These are phyloP conservation scores for Rhytidiadelphus loreus DNA, from an alignment of 225 moss, liverwort and hornwort genomes.

Conservation along the genomic window DNA sequence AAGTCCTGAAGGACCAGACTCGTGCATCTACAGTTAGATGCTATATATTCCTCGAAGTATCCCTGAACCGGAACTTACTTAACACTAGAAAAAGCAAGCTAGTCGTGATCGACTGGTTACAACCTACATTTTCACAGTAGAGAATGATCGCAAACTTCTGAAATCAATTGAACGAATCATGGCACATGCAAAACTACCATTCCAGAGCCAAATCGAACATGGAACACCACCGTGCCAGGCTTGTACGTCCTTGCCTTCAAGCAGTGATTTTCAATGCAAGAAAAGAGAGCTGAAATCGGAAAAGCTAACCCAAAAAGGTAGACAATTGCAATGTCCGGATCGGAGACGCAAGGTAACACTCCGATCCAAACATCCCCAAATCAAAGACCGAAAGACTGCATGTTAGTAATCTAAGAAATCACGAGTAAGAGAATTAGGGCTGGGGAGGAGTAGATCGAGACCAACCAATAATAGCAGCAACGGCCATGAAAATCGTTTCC, in stretches of 20 bases:
- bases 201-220: neutral
- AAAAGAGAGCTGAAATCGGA: neutral
- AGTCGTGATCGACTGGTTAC: neutral
- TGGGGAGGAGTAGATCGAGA: neutral
- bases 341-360: neutral
- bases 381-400: too few species aligned
- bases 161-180: neutral
- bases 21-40: neutral
- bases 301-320: too few species aligned
- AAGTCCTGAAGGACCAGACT: neutral
- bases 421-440: neutral
- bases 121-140: neutral
- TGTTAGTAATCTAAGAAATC: neutral
- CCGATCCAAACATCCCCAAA: neutral
- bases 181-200: neutral
- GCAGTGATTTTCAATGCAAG: too few species aligned
- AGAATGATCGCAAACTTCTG: neutral
- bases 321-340: too few species aligned
- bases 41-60: neutral
- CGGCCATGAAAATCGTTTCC: accelerated
- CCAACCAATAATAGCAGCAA: neutral
- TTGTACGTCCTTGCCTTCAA: too few species aligned
- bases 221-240: neutral
- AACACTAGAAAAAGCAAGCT: neutral
- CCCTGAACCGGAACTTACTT: neutral